Base-by-base conservation (phyloP, 2,329 filamentous ascomycete species). In the Trichoderma brevicompactum region DNA sequence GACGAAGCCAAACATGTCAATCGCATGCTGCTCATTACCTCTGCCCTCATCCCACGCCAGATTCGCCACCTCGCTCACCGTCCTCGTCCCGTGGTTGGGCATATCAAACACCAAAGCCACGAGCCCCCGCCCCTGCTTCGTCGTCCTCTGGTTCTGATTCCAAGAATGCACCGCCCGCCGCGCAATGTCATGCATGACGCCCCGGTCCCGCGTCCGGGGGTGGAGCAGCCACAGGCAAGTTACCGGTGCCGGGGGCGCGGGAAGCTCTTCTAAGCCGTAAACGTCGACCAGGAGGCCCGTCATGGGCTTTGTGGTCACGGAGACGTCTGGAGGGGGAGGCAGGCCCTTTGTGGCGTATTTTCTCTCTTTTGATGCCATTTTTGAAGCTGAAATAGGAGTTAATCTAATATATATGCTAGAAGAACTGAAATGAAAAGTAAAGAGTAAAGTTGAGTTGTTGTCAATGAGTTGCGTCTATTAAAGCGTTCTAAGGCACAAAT, bases 221-320 rank as follows among this genome's bases (percentile, higher is more conserved):
- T 98, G 93, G 17, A 97, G 85, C 12, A 98, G 87, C 92, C 94
- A 97, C n/a, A 98, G 85, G 72, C 91, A 92, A 28, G 92, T 88
- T 41, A 96, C 80, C 3, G 83, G 79, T 17, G 80, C 77, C 7
- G 81, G 74, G 44, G 70, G 74, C 0, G 81, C 61, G 1, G 87
- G 80, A 0, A 97, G 83, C 74, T 97, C 92, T 36, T 87, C 79
- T 2, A 97, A 85, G 17, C 94, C 94, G 77, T 94, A 94, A 66
- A 97, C 83, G 66, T 92, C 91, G 56, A 90, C 87, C 9, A 91
- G 82, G 62, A 97, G 87, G 53, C 93, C 93, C 49, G 90, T 87
- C 75, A 98, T 91, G 67, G 88, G 85, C 70, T 90, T 82, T 19
- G 87, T 89, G 67, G 82, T 85, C 67, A 81, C 80, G 23, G 92